These are phyloP conservation scores for Penicillium egyptiacum DNA, from an alignment of 495 filamentous ascomycete species.

Conservation along the genomic window DNA sequence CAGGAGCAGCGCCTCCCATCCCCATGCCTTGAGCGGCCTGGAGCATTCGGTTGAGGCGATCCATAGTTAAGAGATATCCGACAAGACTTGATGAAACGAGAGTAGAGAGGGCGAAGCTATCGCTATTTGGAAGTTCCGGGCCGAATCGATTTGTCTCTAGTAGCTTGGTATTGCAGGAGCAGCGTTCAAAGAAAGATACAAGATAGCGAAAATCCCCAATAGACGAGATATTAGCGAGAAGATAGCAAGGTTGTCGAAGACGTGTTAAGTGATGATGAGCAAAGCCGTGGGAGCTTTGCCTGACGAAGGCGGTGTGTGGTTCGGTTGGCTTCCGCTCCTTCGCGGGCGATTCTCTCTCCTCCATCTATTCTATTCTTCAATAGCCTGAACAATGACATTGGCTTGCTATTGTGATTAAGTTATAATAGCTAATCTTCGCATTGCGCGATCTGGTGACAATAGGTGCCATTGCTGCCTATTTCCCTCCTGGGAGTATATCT, in stretches of 20 bases:
- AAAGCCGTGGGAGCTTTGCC: conserved; percentile 25
- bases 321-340: conserved; percentile 22
- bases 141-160: conserved; percentile 11
- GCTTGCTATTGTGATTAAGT: conserved; percentile 15
- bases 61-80: conserved; percentile 57
- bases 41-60: conserved; percentile 82
- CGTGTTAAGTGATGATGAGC: conserved; percentile 13
- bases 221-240: conserved; percentile 3
- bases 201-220: not conserved
- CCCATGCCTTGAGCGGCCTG: conserved; percentile 77
- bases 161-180: not conserved
- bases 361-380: conserved; percentile 14
- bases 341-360: conserved; percentile 28
- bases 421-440: conserved; percentile 2
- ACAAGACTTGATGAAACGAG: conserved; percentile 20
- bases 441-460: conserved; percentile 14
- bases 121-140: conserved; percentile 39
- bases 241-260: conserved; percentile 13
- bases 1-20: conserved; percentile 65
- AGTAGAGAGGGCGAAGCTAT: conserved; percentile 34
- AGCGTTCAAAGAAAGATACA: not conserved
- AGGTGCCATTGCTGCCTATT: conserved; percentile 3
- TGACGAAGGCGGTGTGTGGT: conserved; percentile 33
- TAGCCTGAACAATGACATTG: conserved; percentile 23
- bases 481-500: conserved; percentile 2